These are phyloP conservation scores for Penicillium freii DNA, from an alignment of 2,329 filamentous ascomycete genomes.

Conservation along the genomic window DNA sequence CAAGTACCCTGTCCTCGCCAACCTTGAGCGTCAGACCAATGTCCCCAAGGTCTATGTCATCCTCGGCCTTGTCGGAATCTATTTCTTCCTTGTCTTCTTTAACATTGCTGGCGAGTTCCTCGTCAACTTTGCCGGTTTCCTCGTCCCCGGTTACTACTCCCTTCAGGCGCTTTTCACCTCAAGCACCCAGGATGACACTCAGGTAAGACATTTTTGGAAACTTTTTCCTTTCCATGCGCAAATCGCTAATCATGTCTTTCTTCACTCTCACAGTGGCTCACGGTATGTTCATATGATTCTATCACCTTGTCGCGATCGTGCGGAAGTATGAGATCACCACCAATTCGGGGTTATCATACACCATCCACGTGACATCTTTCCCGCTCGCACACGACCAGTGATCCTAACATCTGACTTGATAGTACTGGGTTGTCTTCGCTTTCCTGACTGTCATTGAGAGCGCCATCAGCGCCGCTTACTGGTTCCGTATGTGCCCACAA, in stretches of 20 bases:
- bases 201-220: conserved; percentile 47
- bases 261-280: conserved; percentile 55
- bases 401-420: conserved; percentile 15
- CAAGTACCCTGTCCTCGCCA: conserved; percentile 65
- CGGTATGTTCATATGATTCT: conserved; percentile 41
- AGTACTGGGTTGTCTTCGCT: conserved; percentile 69
- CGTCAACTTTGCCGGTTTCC: conserved; percentile 65
- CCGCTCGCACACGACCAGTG: background rate
- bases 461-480: conserved; percentile 65
- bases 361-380: conserved; percentile 28
- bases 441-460: conserved; percentile 67
- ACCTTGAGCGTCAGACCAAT: conserved; percentile 66
- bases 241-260: conserved; percentile 20
- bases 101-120: conserved; percentile 69
- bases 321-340: conserved; percentile 10
- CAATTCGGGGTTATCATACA: conserved; percentile 14
- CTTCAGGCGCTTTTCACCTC: conserved; percentile 62
- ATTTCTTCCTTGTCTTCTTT: conserved; percentile 71
- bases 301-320: conserved; percentile 9
- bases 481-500: conserved; percentile 56
- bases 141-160: conserved; percentile 66
- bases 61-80: conserved; percentile 62
- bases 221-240: background rate
- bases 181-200: conserved; percentile 62
- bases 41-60: conserved; percentile 67